These are phyloP conservation scores for Eimeria maxima DNA, from an alignment of 169 alveolate species.

Conservation along the genomic window DNA sequence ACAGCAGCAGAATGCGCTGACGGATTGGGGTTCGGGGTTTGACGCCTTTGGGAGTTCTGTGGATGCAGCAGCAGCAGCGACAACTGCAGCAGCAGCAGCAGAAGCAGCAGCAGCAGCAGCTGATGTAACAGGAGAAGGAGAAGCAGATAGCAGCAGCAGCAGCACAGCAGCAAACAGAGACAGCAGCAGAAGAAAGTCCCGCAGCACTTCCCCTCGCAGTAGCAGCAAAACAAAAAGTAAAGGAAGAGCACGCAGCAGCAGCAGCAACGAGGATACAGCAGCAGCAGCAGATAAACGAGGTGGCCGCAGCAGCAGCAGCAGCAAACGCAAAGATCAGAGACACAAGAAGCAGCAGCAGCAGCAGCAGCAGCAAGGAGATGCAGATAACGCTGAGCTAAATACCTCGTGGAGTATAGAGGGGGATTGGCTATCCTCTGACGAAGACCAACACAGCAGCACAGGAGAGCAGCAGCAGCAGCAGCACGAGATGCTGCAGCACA, in stretches of 20 bases:
- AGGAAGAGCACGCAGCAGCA: not conserved
- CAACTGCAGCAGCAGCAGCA: no score
- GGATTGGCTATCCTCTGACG: not conserved
- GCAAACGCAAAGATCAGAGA: not conserved
- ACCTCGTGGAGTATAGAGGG: not conserved
- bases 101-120: no score
- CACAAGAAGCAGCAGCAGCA: not conserved
- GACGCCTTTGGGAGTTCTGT: not conserved
- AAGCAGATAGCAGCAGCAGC: not conserved
- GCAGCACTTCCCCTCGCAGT: not conserved
- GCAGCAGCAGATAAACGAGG: conserved; percentile 19
- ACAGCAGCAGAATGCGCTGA: no score
- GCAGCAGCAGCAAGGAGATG: conserved; percentile 5
- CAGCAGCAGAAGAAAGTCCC: not conserved
- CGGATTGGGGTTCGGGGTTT: conserved; percentile 11
- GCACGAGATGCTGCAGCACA: not conserved
- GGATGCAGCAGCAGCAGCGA: not conserved
- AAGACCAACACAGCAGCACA: not conserved
- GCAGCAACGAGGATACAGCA: not conserved
- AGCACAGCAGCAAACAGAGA: not conserved
- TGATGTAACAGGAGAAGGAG: no score
- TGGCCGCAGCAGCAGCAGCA: conserved; percentile 4
- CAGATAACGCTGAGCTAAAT: not conserved
- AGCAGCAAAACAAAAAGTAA: no score
- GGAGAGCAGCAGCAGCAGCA: not conserved